These are phyloP conservation scores for Botrytis aclada DNA, from an alignment of 2,329 filamentous ascomycete genomes.

Conservation along the genomic window DNA sequence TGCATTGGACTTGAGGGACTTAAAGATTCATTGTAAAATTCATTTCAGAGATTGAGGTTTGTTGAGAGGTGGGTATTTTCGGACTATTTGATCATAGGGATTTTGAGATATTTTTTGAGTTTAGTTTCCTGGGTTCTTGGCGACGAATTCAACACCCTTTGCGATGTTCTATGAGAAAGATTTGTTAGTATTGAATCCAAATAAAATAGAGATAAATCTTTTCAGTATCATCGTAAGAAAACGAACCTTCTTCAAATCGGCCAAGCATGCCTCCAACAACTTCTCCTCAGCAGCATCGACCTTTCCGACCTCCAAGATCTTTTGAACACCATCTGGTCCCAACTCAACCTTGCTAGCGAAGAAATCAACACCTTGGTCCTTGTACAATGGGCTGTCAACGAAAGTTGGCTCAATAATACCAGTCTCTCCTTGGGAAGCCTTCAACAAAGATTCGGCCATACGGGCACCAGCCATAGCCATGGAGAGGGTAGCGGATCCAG, in stretches of 20 bases:
- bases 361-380: slow-evolving; percentile 97
- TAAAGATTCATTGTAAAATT: background rate
- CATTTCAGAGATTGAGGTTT: background rate
- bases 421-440: slow-evolving; percentile 89
- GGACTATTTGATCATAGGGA: background rate
- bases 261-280: slow-evolving; percentile 80
- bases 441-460: slow-evolving; percentile 87
- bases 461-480: slow-evolving; percentile 94
- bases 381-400: slow-evolving; percentile 95
- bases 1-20: background rate
- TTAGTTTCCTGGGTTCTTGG: slow-evolving; percentile 26
- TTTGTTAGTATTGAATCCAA: slow-evolving; percentile 89
- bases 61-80: background rate
- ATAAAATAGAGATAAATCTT: slow-evolving; percentile 55
- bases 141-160: slow-evolving; percentile 83
- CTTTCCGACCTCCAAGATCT: slow-evolving; percentile 85
- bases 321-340: slow-evolving; percentile 91
- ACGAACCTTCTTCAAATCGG: slow-evolving; percentile 68
- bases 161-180: slow-evolving; percentile 89
- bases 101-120: slow-evolving; percentile 4
- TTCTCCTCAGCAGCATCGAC: slow-evolving; percentile 83
- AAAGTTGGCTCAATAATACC: slow-evolving; percentile 94
- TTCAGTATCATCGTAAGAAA: background rate
- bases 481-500: slow-evolving; percentile 93
- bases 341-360: slow-evolving; percentile 95